Evolutionary conservation across 176 grass and related monocot genomes (phyloP), one percentile per base, ranked within the genome.

Genomic region (Eragrostis curvula): DNA sequence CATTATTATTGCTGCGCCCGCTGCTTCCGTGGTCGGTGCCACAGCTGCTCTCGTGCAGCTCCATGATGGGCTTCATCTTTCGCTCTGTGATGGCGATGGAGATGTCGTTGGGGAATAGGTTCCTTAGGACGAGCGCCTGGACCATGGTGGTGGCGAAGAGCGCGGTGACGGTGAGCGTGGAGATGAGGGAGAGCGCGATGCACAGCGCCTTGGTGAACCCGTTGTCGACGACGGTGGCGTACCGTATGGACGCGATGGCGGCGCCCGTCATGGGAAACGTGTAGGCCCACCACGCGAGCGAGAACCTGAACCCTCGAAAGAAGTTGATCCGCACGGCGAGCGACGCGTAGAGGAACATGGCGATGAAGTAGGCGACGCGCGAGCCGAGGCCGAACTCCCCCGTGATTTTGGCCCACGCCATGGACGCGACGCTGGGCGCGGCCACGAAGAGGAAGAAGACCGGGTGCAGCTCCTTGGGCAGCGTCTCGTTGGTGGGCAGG

Each of bases 391-490:
- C 93, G 73, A 98, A 98, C 41, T 90, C 90, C 14, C 89, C 89
- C 0, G 77, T 86, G 63, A 98, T 93, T 9, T 70, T 91, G 9
- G 93, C 89, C 93, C 90, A 95, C 24, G 96, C 96, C 89, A 96
- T 93, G 85, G 79, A 82, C 57, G 96, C 96, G 25, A 95, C 90
- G 68, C 88, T 91, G 2, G 96, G 96, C 40, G 96, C 90, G 5
- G 96, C 96, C 40, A 98, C 90, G 58, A 98, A 98, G 50, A 98
- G 81, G 75, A 95, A 98, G 90, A 95, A 98, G 29, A 98, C 96
- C 10, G 96, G 96, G 75, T 98, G 96, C 32, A 98, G 85, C 55
- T 98, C 96, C 82, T 86, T 93, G 6, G 96, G 93, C 52, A 98
- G 87, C 10, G 96, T 95, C 82, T 93, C 92, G 63, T 95, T 98